Conservation (phyloP, 129 eudicot genomes). For the Flaveria trinervia region DNA sequence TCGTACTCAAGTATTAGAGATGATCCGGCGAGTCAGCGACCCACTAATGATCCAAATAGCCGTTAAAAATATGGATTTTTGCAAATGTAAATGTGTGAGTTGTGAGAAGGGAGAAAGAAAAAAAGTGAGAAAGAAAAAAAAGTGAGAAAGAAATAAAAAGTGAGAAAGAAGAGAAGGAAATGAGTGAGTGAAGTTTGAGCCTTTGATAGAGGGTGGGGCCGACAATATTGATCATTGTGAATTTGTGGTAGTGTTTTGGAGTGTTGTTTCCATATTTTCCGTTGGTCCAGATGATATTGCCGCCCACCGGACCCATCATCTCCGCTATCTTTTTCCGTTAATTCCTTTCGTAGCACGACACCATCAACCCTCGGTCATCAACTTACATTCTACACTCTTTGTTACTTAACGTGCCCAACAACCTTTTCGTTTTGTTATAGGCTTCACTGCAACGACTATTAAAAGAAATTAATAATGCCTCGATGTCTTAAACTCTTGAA, state of each 20-base stretch:
- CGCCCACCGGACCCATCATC: background rate
- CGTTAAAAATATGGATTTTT: no score
- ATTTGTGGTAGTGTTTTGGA: background rate
- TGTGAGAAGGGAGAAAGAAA: no score
- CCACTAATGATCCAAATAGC: no score
- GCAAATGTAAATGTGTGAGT: no score
- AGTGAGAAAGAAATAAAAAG: background rate
- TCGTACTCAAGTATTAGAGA: no score
- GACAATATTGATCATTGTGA: background rate
- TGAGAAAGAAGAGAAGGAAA: background rate
- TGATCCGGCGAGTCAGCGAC: no score
- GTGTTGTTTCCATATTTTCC: background rate
- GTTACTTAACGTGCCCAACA: background rate
- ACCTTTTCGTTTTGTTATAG: background rate
- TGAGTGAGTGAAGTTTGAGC: background rate
- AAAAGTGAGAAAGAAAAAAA: no score
- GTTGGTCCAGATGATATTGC: background rate
- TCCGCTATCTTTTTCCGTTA: background rate
- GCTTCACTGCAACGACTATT: background rate
- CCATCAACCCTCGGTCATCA: background rate
- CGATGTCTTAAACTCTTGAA: no score
- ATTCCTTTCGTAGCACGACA: background rate
- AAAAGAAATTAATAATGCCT: no score
- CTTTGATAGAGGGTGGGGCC: background rate
- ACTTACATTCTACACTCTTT: background rate